Conservation (phyloP, 139 green algal species). For the Klebsormidium nitens region DNA sequence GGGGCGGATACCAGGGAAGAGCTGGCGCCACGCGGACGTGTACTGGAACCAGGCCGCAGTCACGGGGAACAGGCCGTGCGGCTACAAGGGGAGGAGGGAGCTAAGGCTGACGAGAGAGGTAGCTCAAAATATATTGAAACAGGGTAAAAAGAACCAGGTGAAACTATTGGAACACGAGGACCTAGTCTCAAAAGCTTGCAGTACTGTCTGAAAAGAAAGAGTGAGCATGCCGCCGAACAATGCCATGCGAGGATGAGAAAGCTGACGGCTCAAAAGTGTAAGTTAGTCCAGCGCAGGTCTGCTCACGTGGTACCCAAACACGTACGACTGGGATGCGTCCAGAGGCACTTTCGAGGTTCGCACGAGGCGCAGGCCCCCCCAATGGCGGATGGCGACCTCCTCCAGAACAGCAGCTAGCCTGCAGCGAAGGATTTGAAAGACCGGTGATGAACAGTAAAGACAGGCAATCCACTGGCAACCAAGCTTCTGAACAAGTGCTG, state of each 20-base stretch:
- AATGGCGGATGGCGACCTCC: constrained; percentile 18
- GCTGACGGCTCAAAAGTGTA: too few relatives aligned
- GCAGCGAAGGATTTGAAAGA: not conserved
- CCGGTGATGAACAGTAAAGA: not conserved
- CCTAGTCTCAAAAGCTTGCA: too few relatives aligned
- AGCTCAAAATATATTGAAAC: too few relatives aligned
- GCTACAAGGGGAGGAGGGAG: too few relatives aligned
- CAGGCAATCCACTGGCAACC: not conserved
- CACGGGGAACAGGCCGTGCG: constrained; percentile 43
- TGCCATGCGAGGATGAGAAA: too few relatives aligned
- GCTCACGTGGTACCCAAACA: constrained; percentile 41
- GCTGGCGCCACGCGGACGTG: constrained; percentile 25
- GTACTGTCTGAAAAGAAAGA: too few relatives aligned
- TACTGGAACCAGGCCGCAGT: constrained; percentile 35
- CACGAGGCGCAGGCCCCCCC: constrained; percentile 28
- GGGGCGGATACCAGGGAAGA: constrained; percentile 31
- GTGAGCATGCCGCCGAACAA: too few relatives aligned
- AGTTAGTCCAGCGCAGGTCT: too few relatives aligned
- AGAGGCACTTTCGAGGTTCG: constrained; percentile 22
- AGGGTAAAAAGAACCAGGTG: too few relatives aligned
- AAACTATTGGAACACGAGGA: too few relatives aligned
- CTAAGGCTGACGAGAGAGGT: too few relatives aligned
- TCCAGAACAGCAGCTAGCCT: constrained; percentile 20
- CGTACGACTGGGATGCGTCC: not conserved
- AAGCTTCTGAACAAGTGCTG: not conserved